A percentile compares a stretch with the other conserved stretches of the same genome.
These are phyloP conservation scores for Geranomyces michiganensis DNA, from an alignment of 192 early-diverging fungal genomes.

Conservation along the genomic window DNA sequence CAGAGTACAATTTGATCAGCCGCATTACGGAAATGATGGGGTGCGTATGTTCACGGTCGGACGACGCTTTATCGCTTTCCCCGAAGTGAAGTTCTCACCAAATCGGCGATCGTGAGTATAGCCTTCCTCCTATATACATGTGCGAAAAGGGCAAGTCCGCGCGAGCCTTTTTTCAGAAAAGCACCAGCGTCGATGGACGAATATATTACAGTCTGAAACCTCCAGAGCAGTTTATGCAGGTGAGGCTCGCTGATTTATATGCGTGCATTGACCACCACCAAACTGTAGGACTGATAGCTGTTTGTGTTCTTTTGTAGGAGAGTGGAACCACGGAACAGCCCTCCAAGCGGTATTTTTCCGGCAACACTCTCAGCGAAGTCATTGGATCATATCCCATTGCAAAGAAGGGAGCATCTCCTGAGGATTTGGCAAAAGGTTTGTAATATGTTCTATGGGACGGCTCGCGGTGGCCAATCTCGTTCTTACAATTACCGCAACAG, in stretches of 20 bases:
- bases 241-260: constrained; percentile 16
- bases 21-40: constrained; percentile 95
- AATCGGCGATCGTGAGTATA: constrained; percentile 12
- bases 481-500: constrained; percentile 39
- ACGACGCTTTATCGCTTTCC: not conserved
- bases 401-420: constrained; percentile 61
- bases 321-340: constrained; percentile 84
- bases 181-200: constrained; percentile 48
- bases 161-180: constrained; percentile 82
- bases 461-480: not conserved
- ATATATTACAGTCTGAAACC: constrained; percentile 72
- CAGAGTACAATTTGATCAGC: constrained; percentile 94
- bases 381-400: constrained; percentile 83
- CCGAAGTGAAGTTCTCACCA: not conserved
- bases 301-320: constrained; percentile 55
- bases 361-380: constrained; percentile 83
- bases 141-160: constrained; percentile 90
- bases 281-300: not conserved
- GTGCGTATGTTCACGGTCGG: constrained; percentile 35
- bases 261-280: not conserved
- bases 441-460: constrained; percentile 28
- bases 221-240: constrained; percentile 76
- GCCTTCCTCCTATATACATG: constrained; percentile 87
- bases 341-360: constrained; percentile 90
- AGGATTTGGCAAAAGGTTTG: constrained; percentile 74